phyloP scores from a whole-genome alignment of 2,329 filamentous ascomycete species.

The Laburnicola sp. region DNA sequence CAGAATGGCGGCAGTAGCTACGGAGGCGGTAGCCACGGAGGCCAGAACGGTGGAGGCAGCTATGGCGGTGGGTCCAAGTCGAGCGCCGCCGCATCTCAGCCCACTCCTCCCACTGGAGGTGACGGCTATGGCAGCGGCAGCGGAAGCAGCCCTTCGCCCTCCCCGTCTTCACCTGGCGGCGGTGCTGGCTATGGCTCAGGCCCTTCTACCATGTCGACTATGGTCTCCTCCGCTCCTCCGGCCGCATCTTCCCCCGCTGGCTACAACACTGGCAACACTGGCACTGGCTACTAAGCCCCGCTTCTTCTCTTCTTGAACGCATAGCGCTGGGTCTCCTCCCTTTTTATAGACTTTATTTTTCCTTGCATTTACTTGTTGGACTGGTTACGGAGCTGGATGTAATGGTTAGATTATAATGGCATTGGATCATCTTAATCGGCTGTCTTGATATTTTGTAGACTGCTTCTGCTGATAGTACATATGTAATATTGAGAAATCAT shows the following conservation, averaged over 20 bases:
- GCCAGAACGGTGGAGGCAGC: not conserved
- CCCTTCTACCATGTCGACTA: not conserved
- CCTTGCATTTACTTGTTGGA: too few relatives aligned
- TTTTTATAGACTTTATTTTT: too few relatives aligned
- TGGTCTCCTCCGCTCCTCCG: not conserved
- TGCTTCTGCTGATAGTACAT: too few relatives aligned
- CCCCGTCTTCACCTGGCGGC: not conserved
- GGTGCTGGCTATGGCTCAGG: not conserved
- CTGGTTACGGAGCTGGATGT: too few relatives aligned
- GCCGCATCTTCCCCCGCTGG: not conserved
- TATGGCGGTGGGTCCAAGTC: not conserved
- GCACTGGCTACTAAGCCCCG: not conserved
- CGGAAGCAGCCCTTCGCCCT: not conserved
- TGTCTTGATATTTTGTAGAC: too few relatives aligned
- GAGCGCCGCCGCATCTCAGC: not conserved
- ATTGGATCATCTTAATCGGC: too few relatives aligned
- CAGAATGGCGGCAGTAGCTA: too few relatives aligned
- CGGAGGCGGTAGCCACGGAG: too few relatives aligned
- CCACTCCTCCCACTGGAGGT: conserved; percentile 1
- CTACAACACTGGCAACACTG: not conserved
- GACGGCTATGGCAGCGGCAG: not conserved
- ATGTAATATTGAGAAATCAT: too few relatives aligned
- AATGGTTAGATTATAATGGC: too few relatives aligned
- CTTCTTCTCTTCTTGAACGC: not conserved
- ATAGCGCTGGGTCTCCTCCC: not conserved